Percentiles rank a stretch among this genome's conserved stretches.
phyloP scores from a whole-genome alignment of 192 early-diverging fungal species.

The Backusella circina region DNA sequence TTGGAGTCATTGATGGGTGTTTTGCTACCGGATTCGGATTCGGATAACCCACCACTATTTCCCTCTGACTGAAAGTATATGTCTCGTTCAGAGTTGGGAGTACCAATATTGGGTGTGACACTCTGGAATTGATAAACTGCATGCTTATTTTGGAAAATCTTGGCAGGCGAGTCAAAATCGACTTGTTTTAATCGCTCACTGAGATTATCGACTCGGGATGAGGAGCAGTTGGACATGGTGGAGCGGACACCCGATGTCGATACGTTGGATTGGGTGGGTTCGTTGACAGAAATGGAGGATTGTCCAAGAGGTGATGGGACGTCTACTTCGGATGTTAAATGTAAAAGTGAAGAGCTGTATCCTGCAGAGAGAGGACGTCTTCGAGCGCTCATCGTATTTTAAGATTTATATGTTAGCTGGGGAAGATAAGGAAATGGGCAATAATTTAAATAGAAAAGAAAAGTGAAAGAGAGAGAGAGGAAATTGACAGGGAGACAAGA shows the following conservation, averaged over 20 bases:
- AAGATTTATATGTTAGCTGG: background rate
- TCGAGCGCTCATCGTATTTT: background rate
- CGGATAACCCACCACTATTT: background rate
- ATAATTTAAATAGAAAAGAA: background rate
- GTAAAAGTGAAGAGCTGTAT: background rate
- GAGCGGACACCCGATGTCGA: background rate
- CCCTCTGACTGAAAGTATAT: background rate
- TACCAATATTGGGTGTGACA: slow-evolving; percentile 20
- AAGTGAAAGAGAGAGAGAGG: background rate
- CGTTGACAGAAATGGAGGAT: background rate
- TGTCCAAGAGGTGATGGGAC: background rate
- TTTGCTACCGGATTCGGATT: background rate
- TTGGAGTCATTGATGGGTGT: background rate
- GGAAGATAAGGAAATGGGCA: background rate
- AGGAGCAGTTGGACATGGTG: background rate
- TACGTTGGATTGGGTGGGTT: background rate
- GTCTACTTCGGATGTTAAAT: background rate
- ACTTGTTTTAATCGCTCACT: slow-evolving; percentile 13
- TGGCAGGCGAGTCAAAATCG: slow-evolving; percentile 30
- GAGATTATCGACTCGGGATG: background rate
- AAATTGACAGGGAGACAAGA: background rate
- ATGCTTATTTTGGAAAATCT: slow-evolving; percentile 23
- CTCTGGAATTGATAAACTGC: slow-evolving; percentile 27
- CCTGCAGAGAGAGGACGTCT: background rate
- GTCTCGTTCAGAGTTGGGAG: background rate